phyloP scores from a whole-genome alignment of 495 filamentous ascomycete genomes.

The Margaritispora aquatica region DNA sequence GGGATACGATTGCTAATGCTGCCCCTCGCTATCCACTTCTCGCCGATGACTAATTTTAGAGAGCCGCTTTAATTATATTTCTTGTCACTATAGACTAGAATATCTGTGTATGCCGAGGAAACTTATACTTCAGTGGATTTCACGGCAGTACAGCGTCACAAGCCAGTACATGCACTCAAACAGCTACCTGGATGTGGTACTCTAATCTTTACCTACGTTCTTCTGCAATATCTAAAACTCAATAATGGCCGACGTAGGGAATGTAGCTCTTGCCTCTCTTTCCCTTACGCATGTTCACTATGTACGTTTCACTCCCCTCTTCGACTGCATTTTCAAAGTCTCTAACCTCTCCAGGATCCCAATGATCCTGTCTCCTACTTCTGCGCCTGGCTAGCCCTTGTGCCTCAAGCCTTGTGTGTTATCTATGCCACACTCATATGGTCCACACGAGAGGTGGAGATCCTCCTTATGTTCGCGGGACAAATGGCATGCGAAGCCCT shows the following conservation, averaged over 20 bases:
- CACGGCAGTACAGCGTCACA: too few relatives aligned
- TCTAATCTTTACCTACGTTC: background rate
- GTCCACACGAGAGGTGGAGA: conserved; percentile 85
- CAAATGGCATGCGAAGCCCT: conserved; percentile 91
- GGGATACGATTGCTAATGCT: background rate
- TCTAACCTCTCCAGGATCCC: conserved; percentile 61
- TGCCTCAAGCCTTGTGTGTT: conserved; percentile 85
- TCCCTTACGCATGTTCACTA: conserved; percentile 96
- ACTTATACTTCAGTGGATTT: too few relatives aligned
- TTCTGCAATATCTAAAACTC: background rate
- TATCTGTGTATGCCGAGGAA: background rate
- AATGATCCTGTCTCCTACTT: conserved; percentile 75
- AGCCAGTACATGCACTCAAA: too few relatives aligned
- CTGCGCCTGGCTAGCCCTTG: conserved; percentile 88
- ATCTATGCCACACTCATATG: conserved; percentile 85
- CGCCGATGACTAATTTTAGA: conserved; percentile 6
- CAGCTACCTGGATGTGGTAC: background rate
- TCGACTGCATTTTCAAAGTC: background rate
- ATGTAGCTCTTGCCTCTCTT: conserved; percentile 71
- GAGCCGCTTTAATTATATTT: conserved; percentile 13
- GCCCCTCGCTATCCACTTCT: background rate
- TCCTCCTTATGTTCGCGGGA: conserved; percentile 83
- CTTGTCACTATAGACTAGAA: conserved; percentile 1
- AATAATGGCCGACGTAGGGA: conserved; percentile 58
- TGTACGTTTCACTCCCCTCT: conserved; percentile 40